These are phyloP conservation scores for Calonectria multiphialidica DNA, from an alignment of 2,329 filamentous ascomycete species.

Conservation along the genomic window DNA sequence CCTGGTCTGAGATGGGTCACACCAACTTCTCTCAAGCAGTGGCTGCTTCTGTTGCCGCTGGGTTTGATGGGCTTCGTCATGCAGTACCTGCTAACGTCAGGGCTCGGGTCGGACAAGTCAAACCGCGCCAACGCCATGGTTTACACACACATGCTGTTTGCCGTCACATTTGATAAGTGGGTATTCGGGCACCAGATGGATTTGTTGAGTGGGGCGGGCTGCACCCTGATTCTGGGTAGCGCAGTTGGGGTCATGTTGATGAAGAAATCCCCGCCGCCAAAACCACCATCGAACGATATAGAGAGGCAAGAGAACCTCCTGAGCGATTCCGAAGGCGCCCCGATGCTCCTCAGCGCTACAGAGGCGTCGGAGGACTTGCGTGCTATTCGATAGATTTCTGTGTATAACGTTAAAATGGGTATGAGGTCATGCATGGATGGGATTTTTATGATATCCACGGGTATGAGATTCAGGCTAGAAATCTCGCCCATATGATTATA, in stretches of 20 bases:
- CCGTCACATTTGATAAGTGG: slow-evolving; percentile 63
- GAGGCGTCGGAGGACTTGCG: slow-evolving; percentile 40
- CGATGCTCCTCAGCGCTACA: slow-evolving; percentile 53
- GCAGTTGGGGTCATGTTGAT: slow-evolving; percentile 63
- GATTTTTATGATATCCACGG: background rate
- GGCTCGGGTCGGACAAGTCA: slow-evolving; percentile 77
- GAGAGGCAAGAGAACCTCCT: slow-evolving; percentile 48
- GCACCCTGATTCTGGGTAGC: slow-evolving; percentile 65
- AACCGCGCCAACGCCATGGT: slow-evolving; percentile 70
- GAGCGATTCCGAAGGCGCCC: slow-evolving; percentile 51
- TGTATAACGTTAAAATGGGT: background rate
- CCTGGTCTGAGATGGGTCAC: slow-evolving; percentile 59
- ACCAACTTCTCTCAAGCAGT: slow-evolving; percentile 63
- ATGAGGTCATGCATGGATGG: background rate
- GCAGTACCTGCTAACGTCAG: slow-evolving; percentile 87
- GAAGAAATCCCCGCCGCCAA: slow-evolving; percentile 51
- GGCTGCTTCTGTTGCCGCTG: slow-evolving; percentile 75
- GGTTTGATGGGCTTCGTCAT: slow-evolving; percentile 83
- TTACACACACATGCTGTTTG: slow-evolving; percentile 70
- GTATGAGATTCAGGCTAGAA: background rate
- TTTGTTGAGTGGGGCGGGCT: slow-evolving; percentile 61
- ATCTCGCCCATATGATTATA: background rate
- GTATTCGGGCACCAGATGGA: slow-evolving; percentile 66
- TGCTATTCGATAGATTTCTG: slow-evolving; percentile 25
- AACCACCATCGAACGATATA: slow-evolving; percentile 44